These are phyloP conservation scores for Apium graveolens DNA, from an alignment of 129 eudicot species.

Conservation along the genomic window DNA sequence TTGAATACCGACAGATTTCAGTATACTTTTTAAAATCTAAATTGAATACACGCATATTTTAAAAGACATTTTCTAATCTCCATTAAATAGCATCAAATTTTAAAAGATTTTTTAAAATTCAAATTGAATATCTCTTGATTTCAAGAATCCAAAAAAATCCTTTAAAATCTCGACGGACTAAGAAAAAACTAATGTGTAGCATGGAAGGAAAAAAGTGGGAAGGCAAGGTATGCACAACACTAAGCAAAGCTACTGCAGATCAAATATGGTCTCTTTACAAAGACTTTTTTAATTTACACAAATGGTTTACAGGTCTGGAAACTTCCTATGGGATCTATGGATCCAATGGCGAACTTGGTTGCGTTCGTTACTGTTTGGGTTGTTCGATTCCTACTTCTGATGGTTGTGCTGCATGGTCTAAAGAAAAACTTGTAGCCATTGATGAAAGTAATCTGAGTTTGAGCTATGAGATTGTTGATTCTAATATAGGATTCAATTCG, in stretches of 20 bases:
- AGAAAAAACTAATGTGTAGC: neutral
- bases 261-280: constrained; percentile 46
- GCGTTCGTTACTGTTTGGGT: constrained; percentile 35
- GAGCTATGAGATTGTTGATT: constrained; percentile 40
- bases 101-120: too few species aligned
- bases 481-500: constrained; percentile 40
- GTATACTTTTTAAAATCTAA: too few species aligned
- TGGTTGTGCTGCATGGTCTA: constrained; percentile 25
- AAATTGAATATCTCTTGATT: too few species aligned
- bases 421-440: constrained; percentile 37
- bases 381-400: constrained; percentile 15
- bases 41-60: too few species aligned
- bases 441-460: constrained; percentile 21
- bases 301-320: constrained; percentile 37
- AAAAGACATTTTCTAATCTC: too few species aligned
- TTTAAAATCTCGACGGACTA: too few species aligned
- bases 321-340: constrained; percentile 42
- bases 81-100: too few species aligned
- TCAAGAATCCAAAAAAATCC: too few species aligned
- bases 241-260: constrained; percentile 22
- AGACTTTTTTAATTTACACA: constrained; percentile 45
- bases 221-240: constrained; percentile 32
- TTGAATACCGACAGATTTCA: too few species aligned
- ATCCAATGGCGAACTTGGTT: constrained; percentile 41
- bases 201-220: constrained; percentile 30